Percentiles rank a stretch among this genome's conserved stretches.
phyloP scores from a whole-genome alignment of 2,329 filamentous ascomycete species.

The Clonostachys sp. region DNA sequence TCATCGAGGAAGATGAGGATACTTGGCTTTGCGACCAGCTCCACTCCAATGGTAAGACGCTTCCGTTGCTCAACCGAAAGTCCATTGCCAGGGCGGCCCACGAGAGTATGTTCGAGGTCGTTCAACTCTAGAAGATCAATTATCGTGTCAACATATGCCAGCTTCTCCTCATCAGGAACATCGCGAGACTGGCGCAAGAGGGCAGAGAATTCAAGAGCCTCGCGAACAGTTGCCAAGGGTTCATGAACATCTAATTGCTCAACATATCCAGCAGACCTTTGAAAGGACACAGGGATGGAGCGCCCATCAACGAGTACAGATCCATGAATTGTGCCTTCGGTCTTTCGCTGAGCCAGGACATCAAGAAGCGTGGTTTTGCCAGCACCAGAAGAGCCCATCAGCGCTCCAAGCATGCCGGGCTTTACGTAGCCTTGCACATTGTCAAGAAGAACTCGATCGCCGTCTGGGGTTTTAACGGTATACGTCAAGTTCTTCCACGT shows the following conservation, averaged over 20 bases:
- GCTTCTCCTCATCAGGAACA: constrained; percentile 61
- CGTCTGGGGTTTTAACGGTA: constrained; percentile 56
- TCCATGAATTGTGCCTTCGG: constrained; percentile 59
- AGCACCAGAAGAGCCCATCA: constrained; percentile 58
- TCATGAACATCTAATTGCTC: constrained; percentile 80
- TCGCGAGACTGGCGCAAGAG: constrained; percentile 66
- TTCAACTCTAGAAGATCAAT: constrained; percentile 57
- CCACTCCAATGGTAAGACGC: constrained; percentile 55
- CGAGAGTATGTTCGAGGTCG: constrained; percentile 39
- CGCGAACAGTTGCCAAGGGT: constrained; percentile 68
- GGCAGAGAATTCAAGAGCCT: constrained; percentile 72
- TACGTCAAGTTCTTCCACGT: constrained; percentile 73
- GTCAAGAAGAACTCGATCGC: constrained; percentile 67
- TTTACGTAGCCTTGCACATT: constrained; percentile 86
- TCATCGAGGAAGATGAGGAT: constrained; percentile 58
- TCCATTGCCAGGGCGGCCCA: constrained; percentile 44
- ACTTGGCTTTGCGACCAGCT: constrained; percentile 56
- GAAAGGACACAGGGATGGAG: constrained; percentile 48
- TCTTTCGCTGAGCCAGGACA: constrained; percentile 41
- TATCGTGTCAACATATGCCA: constrained; percentile 73
- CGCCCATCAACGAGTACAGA: constrained; percentile 62
- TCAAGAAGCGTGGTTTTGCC: constrained; percentile 38
- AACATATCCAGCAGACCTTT: constrained; percentile 66
- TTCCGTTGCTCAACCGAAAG: constrained; percentile 49
- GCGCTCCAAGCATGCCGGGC: constrained; percentile 78